Base-by-base conservation (phyloP, 805 yeast genomes). In the Kluyveromyces siamensis region DNA sequence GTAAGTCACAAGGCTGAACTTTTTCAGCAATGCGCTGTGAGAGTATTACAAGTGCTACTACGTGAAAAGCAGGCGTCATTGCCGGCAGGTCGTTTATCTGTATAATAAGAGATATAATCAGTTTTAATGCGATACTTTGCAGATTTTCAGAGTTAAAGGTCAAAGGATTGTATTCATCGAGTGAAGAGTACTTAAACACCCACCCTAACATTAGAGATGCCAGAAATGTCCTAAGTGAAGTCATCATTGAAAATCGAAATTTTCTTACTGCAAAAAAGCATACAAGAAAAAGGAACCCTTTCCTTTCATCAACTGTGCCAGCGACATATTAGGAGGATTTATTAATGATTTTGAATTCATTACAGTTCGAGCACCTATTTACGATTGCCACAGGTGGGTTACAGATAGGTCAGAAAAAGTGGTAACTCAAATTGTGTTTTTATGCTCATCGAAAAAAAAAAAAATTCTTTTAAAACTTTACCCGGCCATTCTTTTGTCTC, bases 131-230 rank as follows among this genome's bases (percentile, higher is more conserved):
- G 35, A 30, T 36, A 21, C 14, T 37, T 37, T 40, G 30, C 41
- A 25, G n/a, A 18, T 16, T 38, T 45, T 55, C 69, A 81, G 85
- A 81, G 85, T 79, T 75, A 71, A 60, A 71, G 70, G 84, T 80
- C 84, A 80, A 77, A 61, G 71, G 76, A 48, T 80, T 82, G 80
- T 75, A 84, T 76, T 84, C 90, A 84, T 81, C 75, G 89, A 81
- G 76, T 82, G 73, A 75, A 71, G 69, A 72, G 64, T 70, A 60
- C 67, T 63, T 58, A 63, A 63, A 70, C 72, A 62, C 72, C 58
- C 75, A 80, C 78, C 72, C 89, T 84, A 83, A 82, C 86, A 83
- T 83, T 84, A 84, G 89, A 84, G 90, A 84, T 84, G 90, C 90
- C 90, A 84, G 90, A 84, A 83, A 83, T 81, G 80, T 82, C 76